Conservation (phyloP, 2,329 filamentous ascomycete genomes). For the Aspergillus neoniger region DNA sequence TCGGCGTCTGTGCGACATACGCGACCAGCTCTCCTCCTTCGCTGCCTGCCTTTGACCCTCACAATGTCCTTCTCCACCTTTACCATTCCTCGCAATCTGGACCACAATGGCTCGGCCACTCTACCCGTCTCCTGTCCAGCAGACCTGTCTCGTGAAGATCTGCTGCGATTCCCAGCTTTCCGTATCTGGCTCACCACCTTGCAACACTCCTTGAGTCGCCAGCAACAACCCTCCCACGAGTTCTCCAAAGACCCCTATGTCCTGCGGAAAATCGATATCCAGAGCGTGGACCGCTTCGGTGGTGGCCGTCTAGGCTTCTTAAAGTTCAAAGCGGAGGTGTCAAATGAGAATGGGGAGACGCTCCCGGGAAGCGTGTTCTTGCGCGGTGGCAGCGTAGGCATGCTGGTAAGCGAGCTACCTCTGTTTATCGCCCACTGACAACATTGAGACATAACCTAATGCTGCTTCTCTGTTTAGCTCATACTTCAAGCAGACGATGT, state of each 20-base stretch:
- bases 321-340: conserved; percentile 57
- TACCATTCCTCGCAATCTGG: conserved; percentile 33
- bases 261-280: conserved; percentile 55
- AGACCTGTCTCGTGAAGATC: conserved; percentile 47
- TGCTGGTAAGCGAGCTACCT: conserved; percentile 46
- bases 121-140: conserved; percentile 46
- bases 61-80: conserved; percentile 45
- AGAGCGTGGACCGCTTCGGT: conserved; percentile 57
- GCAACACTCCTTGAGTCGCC: conserved; percentile 50
- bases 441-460: neutral
- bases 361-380: conserved; percentile 61
- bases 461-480: conserved; percentile 40
- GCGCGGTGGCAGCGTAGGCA: conserved; percentile 59
- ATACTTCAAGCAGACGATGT: conserved; percentile 57
- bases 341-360: conserved; percentile 53
- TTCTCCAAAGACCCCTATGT: conserved; percentile 56
- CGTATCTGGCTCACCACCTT: conserved; percentile 57
- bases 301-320: conserved; percentile 56
- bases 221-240: conserved; percentile 49
- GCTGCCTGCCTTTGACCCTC: neutral
- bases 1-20: conserved; percentile 10
- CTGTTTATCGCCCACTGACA: neutral
- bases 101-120: conserved; percentile 31
- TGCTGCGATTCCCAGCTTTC: conserved; percentile 56
- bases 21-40: conserved; percentile 1